These are phyloP conservation scores for Rhizopus sp. DNA, from an alignment of 371 early-diverging fungal genomes.

Conservation along the genomic window DNA sequence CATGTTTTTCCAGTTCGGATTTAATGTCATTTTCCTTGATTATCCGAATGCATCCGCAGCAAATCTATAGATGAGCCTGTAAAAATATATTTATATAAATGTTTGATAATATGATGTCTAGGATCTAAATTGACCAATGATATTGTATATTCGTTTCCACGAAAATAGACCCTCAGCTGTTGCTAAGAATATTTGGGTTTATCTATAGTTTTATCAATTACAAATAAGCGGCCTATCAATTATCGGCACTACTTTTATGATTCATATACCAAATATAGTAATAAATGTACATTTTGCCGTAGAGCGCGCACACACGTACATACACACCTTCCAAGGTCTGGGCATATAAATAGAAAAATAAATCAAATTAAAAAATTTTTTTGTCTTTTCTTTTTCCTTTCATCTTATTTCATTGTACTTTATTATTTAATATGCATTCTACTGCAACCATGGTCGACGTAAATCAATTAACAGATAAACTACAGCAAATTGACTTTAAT, in stretches of 20 bases:
- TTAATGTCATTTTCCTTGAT: conserved; percentile 3
- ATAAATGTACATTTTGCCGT: neutral
- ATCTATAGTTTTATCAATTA: neutral
- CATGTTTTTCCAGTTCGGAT: conserved; percentile 1
- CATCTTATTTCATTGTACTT: neutral
- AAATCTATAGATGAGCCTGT: neutral
- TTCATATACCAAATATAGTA: neutral
- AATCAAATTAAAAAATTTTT: neutral
- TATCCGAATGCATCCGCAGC: conserved; percentile 5
- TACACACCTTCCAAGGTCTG: neutral
- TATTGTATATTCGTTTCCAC: too few species aligned
- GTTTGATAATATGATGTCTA: neutral
- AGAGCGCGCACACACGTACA: too few species aligned
- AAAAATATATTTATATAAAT: neutral
- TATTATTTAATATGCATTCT: neutral
- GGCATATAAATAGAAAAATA: neutral
- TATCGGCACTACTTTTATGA: neutral
- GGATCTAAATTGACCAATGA: too few species aligned
- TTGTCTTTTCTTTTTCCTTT: neutral
- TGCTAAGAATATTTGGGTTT: too few species aligned
- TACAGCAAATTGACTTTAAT: conserved; percentile 33
- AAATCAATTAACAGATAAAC: conserved; percentile 20
- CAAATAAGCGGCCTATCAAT: neutral
- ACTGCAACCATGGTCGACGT: neutral
- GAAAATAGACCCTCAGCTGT: too few species aligned